phyloP scores from a whole-genome alignment of 1,139 yeast species.

The Saccharomyces hybrid region DNA sequence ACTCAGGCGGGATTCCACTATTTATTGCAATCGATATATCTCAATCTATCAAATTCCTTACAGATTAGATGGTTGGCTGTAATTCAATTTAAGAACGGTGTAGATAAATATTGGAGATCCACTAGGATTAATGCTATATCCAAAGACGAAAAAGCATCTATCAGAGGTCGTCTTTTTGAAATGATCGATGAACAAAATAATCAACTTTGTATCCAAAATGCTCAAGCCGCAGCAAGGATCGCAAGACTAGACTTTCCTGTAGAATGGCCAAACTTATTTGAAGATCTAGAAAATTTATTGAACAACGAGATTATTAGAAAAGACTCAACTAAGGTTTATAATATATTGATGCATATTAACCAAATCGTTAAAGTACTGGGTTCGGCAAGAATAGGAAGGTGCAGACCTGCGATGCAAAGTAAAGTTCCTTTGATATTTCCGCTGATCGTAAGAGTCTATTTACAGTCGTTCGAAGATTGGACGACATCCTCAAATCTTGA shows the following conservation, averaged over 20 bases:
- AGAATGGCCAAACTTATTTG: slow-evolving; percentile 79
- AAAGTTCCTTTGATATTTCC: slow-evolving; percentile 59
- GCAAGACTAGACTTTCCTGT: slow-evolving; percentile 79
- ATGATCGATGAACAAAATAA: slow-evolving; percentile 62
- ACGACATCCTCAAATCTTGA: slow-evolving; percentile 33
- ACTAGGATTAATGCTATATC: slow-evolving; percentile 50
- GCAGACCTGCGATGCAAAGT: slow-evolving; percentile 70
- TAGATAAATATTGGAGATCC: slow-evolving; percentile 77
- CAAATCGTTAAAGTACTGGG: slow-evolving; percentile 71
- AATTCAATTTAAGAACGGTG: slow-evolving; percentile 81
- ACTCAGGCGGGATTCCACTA: slow-evolving; percentile 51
- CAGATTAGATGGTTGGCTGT: slow-evolving; percentile 80
- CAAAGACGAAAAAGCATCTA: slow-evolving; percentile 61
- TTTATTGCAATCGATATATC: slow-evolving; percentile 52
- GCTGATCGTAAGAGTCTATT: slow-evolving; percentile 52
- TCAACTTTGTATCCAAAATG: slow-evolving; percentile 72
- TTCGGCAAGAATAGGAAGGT: slow-evolving; percentile 72
- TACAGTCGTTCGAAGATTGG: slow-evolving; percentile 58
- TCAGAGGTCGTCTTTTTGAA: slow-evolving; percentile 52
- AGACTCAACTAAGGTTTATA: slow-evolving; percentile 50
- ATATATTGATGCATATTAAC: slow-evolving; percentile 58
- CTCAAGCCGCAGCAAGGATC: slow-evolving; percentile 71
- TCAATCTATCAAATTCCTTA: slow-evolving; percentile 48
- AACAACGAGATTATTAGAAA: slow-evolving; percentile 35
- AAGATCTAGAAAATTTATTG: slow-evolving; percentile 49